Percentiles rank a stretch among this genome's conserved stretches.
Conservation (phyloP, 78 protist species). For the slime mould (Dictyostelium discoideum) region dicty_2.7 NC_007088.5:6042501-6043000, state of each 20-base stretch:
- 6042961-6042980: constrained; percentile 70
- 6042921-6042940: constrained; percentile 44
- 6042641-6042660: constrained; percentile 27
- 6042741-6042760: constrained; percentile 54
- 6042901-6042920: constrained; percentile 73
- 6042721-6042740: constrained; percentile 60
- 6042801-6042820: constrained; percentile 57
- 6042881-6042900: constrained; percentile 92
- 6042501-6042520: not conserved
- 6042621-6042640: constrained; percentile 67
- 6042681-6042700: constrained; percentile 53
- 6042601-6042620: constrained; percentile 59
- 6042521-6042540: not conserved
- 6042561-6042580: constrained; percentile 71
- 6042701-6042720: constrained; percentile 64
- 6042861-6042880: constrained; percentile 94
- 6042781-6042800: constrained; percentile 44
- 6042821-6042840: not conserved
- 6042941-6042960: constrained; percentile 27
- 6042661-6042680: constrained; percentile 20
- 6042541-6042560: constrained; percentile 25
- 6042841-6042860: constrained; percentile 30
- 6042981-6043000: constrained; percentile 48
- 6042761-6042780: constrained; percentile 74
- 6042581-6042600: constrained; percentile 61